Conservation (phyloP, 495 filamentous ascomycete species). For the Hypomontagnella submonticulosa region DNA sequence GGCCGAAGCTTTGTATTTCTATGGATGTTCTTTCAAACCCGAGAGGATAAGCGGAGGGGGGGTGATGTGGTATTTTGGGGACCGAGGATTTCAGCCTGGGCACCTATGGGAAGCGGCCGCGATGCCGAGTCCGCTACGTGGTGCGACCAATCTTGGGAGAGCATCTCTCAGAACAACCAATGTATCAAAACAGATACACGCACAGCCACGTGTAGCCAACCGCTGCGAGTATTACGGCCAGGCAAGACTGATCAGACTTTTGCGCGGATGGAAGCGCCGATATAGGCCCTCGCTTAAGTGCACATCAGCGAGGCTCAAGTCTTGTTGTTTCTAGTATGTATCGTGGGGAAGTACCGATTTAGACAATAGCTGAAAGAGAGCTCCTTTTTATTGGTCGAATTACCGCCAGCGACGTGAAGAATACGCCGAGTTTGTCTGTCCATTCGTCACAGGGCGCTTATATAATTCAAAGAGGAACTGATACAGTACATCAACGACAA, state of each 20-base stretch:
- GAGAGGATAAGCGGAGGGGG: constrained; percentile 11
- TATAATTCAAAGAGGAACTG: too few relatives aligned
- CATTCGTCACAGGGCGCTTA: too few relatives aligned
- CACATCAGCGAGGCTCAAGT: too few relatives aligned
- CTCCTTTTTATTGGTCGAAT: too few relatives aligned
- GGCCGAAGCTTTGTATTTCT: constrained; percentile 3
- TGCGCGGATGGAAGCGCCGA: background rate
- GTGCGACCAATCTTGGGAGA: constrained; percentile 36
- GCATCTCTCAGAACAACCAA: constrained; percentile 20
- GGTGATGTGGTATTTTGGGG: constrained; percentile 41
- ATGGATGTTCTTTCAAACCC: too few relatives aligned
- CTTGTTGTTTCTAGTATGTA: too few relatives aligned
- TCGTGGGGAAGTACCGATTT: too few relatives aligned
- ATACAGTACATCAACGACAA: too few relatives aligned
- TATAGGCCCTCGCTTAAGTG: too few relatives aligned
- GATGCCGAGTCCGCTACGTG: constrained; percentile 23
- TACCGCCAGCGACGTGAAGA: too few relatives aligned
- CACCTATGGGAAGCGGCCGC: constrained; percentile 36
- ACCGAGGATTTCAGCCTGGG: constrained; percentile 29
- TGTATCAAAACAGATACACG: constrained; percentile 21
- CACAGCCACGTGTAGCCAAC: constrained; percentile 43
- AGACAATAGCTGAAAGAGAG: too few relatives aligned
- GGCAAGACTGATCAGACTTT: constrained; percentile 15
- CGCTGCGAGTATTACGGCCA: constrained; percentile 9
- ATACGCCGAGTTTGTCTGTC: too few relatives aligned